Base-by-base conservation (phyloP, 1,139 yeast genomes). In the Pichia norvegensis region DNA sequence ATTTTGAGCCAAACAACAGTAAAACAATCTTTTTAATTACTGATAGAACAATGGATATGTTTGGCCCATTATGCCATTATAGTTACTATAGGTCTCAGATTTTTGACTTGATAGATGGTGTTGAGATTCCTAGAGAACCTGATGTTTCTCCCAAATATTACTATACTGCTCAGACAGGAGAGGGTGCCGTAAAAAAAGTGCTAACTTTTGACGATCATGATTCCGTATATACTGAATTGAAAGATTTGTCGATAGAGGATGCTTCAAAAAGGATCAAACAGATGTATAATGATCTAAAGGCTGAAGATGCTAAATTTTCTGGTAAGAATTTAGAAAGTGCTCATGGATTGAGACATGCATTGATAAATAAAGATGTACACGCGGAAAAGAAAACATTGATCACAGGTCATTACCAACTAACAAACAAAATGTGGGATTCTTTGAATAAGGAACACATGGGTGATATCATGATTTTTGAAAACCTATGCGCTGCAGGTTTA, bases 71-170 rank as follows among this genome's bases (percentile, higher is more conserved):
- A 42, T 65, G 90, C 46, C 98, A 92, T 63, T 96, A 88, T 61
- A 87, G 90, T 64, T 78, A 84, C n/a, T 94, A 88, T 63, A 95
- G 92, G 64, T 92, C 97, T 7, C 82, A 90, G 86, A 85, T 92
- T 16, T 81, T 83, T 69, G 98, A 92, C 63, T 43, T 55, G 33
- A 33, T 50, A 11, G 58, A 56, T 29, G 64, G 69, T 39, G 67
- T 74, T 54, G 78, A 75, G 54, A 62, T 73, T 16, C 75, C 77
- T 25, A 73, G 77, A 19, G 66, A 70, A 2, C 52, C 53, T n/a
- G 68, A 67, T 44, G 69, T 69, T 22, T 72, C 68, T 52, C 48
- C 52, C 9, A 61, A 62, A n/a, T 85, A 79, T 62, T 69, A 65
- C 38, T 88, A 84, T 59, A 61, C 69, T 40, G 74, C 79, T 5